A percentile compares a stretch with the other conserved stretches of the same genome.
phyloP scores from a whole-genome alignment of 2,329 filamentous ascomycete species.

The Albifimbria verrucaria region DNA sequence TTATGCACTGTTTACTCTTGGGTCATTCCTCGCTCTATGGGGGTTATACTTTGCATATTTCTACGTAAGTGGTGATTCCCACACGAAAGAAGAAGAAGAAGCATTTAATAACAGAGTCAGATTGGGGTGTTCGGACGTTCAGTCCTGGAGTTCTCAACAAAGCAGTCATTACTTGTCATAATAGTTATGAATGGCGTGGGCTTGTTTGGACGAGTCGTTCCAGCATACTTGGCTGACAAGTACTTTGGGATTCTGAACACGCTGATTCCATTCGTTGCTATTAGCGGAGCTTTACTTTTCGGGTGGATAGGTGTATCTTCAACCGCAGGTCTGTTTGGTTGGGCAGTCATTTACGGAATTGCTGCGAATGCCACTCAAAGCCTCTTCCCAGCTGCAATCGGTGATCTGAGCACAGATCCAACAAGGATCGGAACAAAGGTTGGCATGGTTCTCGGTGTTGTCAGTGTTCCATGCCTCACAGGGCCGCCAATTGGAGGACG shows the following conservation, averaged over 20 bases:
- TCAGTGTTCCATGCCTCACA: background rate
- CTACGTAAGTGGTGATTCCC: background rate
- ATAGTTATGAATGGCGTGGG: conserved; percentile 14
- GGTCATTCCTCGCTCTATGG: conserved; percentile 1
- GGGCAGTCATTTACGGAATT: conserved; percentile 12
- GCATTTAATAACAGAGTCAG: background rate
- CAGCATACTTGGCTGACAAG: conserved; percentile 12
- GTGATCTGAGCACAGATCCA: conserved; percentile 2
- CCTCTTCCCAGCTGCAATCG: conserved; percentile 3
- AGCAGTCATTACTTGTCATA: background rate
- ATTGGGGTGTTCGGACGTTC: conserved; percentile 1
- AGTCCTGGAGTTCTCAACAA: background rate
- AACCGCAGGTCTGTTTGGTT: conserved; percentile 2
- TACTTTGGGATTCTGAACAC: conserved; percentile 14
- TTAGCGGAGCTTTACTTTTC: conserved; percentile 5
- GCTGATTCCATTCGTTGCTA: conserved; percentile 8
- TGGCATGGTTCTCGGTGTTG: conserved; percentile 2
- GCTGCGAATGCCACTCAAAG: conserved; percentile 3
- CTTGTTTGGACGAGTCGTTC: conserved; percentile 12
- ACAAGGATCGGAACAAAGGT: conserved; percentile 3
- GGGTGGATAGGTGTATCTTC: background rate
- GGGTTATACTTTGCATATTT: conserved; percentile 4
- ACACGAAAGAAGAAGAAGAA: too few relatives aligned
- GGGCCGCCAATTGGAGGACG: background rate
- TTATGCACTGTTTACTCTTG: conserved; percentile 1